Evolutionary conservation across 257 asterid genomes (phyloP).

Genomic region (Rubia yunnanensis): DNA sequence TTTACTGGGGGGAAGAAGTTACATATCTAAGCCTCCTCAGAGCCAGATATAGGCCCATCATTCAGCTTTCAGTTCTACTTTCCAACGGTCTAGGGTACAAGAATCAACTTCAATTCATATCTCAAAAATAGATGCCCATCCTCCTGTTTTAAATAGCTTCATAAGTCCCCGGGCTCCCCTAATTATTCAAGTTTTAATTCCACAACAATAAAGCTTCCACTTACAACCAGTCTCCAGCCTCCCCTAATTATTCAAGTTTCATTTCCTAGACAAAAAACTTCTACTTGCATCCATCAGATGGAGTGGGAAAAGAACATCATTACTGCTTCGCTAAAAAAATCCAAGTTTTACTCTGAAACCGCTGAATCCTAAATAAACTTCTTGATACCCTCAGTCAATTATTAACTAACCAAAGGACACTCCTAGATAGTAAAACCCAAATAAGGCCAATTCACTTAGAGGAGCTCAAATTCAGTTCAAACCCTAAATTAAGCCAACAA

Average conservation of each 20-base stretch:
- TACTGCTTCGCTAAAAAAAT: not conserved
- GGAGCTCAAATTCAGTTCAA: conserved; percentile 1
- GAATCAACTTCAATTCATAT: not conserved
- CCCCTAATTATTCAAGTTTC: not conserved
- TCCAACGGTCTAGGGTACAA: not conserved
- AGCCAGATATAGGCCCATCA: not conserved
- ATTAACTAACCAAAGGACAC: not conserved
- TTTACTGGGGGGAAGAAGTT: not conserved
- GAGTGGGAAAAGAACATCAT: not conserved
- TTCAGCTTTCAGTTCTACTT: not conserved
- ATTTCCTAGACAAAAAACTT: not conserved
- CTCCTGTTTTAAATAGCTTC: too few species aligned
- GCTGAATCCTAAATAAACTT: not conserved
- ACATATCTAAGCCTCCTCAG: not conserved
- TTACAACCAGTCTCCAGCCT: not conserved
- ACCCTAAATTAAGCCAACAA: not conserved
- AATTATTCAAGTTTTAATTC: too few species aligned
- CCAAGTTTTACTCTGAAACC: not conserved
- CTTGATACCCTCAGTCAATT: not conserved
- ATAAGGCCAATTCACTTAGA: not conserved
- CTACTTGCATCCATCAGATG: not conserved
- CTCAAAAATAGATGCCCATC: not conserved
- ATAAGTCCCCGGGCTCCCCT: not conserved
- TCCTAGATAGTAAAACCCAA: not conserved
- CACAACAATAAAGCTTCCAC: not conserved